These are phyloP conservation scores for Phlyctochytrium planicorne DNA, from an alignment of 192 early-diverging fungal genomes.

Conservation along the genomic window DNA sequence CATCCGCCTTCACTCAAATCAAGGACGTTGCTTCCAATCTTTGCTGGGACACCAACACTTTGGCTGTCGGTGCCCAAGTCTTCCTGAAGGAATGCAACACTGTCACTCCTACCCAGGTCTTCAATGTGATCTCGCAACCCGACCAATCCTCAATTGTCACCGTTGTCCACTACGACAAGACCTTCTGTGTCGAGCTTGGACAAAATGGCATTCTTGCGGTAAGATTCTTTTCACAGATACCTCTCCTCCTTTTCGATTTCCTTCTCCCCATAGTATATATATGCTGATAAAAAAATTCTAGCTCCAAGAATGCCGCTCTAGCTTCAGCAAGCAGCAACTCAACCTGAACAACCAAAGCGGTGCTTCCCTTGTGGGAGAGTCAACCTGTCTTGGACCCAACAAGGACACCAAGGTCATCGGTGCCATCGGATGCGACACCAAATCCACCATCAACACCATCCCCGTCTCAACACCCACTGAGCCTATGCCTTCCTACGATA, in stretches of 20 bases:
- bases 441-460: background rate
- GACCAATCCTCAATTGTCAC: background rate
- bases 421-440: background rate
- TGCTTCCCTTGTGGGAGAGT: too few species aligned
- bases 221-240: too few species aligned
- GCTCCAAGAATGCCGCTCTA: constrained; percentile 2
- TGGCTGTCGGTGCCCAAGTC: constrained; percentile 6
- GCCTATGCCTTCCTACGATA: background rate
- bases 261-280: background rate
- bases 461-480: too few species aligned
- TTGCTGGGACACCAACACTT: constrained; percentile 16
- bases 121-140: background rate
- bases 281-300: too few species aligned
- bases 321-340: constrained; percentile 4
- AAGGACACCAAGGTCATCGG: background rate
- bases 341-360: background rate
- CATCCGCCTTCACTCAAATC: background rate
- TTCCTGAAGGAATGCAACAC: background rate
- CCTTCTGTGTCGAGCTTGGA: constrained; percentile 14
- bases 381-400: too few species aligned
- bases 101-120: constrained; percentile 5
- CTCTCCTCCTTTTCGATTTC: too few species aligned
- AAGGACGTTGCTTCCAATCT: background rate
- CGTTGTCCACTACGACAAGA: background rate
- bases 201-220: background rate